Evolutionary conservation across 2,329 filamentous ascomycete genomes (phyloP), one percentile per base, ranked within the genome.

Genomic region (Trichoderma lentiforme): DNA sequence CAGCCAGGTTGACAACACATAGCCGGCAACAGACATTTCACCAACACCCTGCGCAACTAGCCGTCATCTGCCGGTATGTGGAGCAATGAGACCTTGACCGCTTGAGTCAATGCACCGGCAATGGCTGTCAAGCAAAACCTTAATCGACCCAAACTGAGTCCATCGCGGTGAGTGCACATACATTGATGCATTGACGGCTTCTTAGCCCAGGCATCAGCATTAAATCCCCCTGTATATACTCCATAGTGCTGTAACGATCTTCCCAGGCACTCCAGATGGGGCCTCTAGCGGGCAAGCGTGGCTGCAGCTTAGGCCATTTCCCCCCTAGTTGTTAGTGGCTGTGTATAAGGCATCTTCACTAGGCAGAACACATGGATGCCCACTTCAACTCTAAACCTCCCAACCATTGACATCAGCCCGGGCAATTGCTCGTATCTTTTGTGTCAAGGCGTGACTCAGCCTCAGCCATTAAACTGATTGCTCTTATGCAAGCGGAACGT

Each of bases 261-360:
- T n/a, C 43, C 43, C 43, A 51, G 14, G 53, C 24, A 28, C 53
- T 62, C 12, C 14, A 36, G 3, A 34, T 1, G 34, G 51, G 32
- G 47, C 47, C 47, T n/a, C 21, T 56, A 24, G 43, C n/a, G 26
- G 34, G 11, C 30, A 14, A 18, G 6, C 32, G 43, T 36, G 47
- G 64, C 64, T 66, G 47, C 32, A 14, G 47, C 47, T 56, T 57
- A n/a, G 32, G 61, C 36, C 61, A 28, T 24, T 51, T 64, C 9
- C 39, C 18, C 36, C 34, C 51, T 39, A 28, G n/a, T 21, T 32
- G 28, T 58, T 58, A 15, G 64, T 67, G 64, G 51, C 64, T 67
- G 64, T 30, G 64, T 57, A 6, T 34, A 67, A 67, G 64, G 64
- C 64, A 36, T 24, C 64, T 58, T 58, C 56, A 39, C 64, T 24